Evolutionary conservation across 352 stramenopile species (phyloP), one percentile per base, ranked within the genome.

Genomic region (Pythium monospermum): DNA sequence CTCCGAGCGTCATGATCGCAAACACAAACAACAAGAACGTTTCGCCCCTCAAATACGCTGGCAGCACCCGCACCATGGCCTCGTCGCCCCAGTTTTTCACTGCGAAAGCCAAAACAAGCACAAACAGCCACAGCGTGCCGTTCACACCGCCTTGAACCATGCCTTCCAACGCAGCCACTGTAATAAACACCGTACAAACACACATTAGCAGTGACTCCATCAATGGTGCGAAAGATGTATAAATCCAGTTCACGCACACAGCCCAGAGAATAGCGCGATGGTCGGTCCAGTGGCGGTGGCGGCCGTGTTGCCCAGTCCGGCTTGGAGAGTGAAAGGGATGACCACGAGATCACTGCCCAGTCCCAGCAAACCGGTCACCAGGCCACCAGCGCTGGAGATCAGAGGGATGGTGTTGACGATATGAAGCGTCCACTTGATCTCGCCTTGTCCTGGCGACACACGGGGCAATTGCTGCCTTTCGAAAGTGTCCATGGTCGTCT

Each of bases 391-490:
- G 1, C 35, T 35, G 8, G 55, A 56, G 26, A 57, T 15, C 6
- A 26, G 35, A 3, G 55, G 55, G 6, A 63, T 21, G 6, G 37
- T 38, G 11, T 40, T 22, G 8, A 63, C 28, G 2, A 57, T 48
- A 22, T 36, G 40, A n/a, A 8, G 18, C 3, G 55, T 63, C 55
- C 55, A 63, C 55, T 63, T 63, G 39, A 63, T 50, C 32, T 63
- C 55, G 16, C 55, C 55, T 23, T 63, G 25, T 13, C 19, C 28
- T 3, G 31, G 26, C 6, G 31, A n/a, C 6, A 38, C 55, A 32
- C 55, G 55, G 18, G 55, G 55, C 13, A 63, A 31, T 30, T 63
- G 55, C 41, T 63, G 55, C n/a, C 28, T 25, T 35, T 63, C 55
- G 22, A 42, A 56, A 10, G 55, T 44, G 27, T 52, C 47, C 15